Percentiles rank a stretch among this genome's conserved stretches.
Conservation (phyloP, 2,329 filamentous ascomycete species). For the Aureobasidium sp. region DNA sequence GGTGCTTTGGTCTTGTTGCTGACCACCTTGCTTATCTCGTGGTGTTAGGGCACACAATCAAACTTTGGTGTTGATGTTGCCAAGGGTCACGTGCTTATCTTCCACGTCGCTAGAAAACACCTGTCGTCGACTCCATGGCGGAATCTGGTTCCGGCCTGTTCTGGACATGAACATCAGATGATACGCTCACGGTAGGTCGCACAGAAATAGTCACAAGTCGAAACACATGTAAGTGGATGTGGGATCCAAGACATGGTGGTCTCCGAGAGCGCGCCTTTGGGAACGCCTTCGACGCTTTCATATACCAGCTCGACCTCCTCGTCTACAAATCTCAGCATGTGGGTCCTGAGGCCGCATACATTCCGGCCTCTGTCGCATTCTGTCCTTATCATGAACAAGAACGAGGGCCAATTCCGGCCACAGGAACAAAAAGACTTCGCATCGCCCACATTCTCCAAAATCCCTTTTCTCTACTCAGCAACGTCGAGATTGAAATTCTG, state of each 20-base stretch:
- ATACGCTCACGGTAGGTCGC: not conserved
- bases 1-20: not conserved
- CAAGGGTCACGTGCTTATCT: not conserved
- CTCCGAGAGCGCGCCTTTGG: not conserved
- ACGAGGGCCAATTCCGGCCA: constrained; percentile 2
- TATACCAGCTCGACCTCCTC: not conserved
- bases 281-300: not conserved
- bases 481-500: not conserved
- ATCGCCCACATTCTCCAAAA: not conserved
- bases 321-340: not conserved
- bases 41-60: not conserved
- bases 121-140: not conserved
- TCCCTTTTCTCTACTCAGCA: constrained; percentile 12
- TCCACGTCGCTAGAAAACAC: not conserved
- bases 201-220: not conserved
- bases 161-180: not conserved
- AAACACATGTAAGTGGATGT: too few species aligned
- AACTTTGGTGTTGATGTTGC: not conserved
- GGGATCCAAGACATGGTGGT: not conserved
- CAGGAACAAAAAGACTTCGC: not conserved
- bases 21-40: not conserved
- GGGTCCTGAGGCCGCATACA: constrained; percentile 21
- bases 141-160: constrained; percentile 3
- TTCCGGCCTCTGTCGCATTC: constrained; percentile 16
- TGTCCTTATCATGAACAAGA: not conserved